Base-by-base conservation (phyloP, 2,329 filamentous ascomycete genomes). In the Verticillium dahliae region DNA sequence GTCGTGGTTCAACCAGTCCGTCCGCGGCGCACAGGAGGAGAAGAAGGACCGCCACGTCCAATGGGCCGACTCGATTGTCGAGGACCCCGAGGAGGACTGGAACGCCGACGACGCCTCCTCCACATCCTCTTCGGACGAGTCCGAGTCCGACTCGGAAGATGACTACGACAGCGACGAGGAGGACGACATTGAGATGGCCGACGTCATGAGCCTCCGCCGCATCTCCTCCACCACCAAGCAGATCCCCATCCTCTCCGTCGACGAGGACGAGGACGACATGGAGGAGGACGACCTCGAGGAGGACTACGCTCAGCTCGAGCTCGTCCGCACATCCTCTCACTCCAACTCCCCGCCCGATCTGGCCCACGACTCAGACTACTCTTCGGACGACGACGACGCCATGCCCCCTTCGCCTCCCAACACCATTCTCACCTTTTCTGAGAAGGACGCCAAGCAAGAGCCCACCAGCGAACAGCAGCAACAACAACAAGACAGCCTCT, bases 1-100 rank as follows among this genome's bases (percentile, higher is more conserved):
- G 79, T 89, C 86, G 68, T 97, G 93, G 93, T 98, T 97, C 88
- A 96, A 97, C 85, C 90, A 92, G 76, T 95, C 92, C 65, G 91
- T 97, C 77, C 88, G 86, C 74, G 90, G 89, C 71, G 90, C 90
- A 68, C 56, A 56, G 62, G 56, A 60, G 78, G 69, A 59, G 41
- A 59, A 59, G 58, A 59, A 59, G 58, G 84, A 90, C 65, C 85
- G 85, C 74, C 91, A 91, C 79, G 86, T 96, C 69, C 90, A 94
- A 81, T 97, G 92, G 91, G 90, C 91, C 71, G 91, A 96, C 75
- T 82, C 85, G 61, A 80, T 86, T 65, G 82, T 82, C 66, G 87
- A 90, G 67, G 87, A 90, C 67, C 83, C 84, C 66, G 80, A 81
- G 66, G 81, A 80, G 63, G 84, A 86, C 67, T 81, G 79, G 61